Evolutionary conservation across 140 eudicot genomes (phyloP).

Genomic region (Anethum foeniculum): DNA sequence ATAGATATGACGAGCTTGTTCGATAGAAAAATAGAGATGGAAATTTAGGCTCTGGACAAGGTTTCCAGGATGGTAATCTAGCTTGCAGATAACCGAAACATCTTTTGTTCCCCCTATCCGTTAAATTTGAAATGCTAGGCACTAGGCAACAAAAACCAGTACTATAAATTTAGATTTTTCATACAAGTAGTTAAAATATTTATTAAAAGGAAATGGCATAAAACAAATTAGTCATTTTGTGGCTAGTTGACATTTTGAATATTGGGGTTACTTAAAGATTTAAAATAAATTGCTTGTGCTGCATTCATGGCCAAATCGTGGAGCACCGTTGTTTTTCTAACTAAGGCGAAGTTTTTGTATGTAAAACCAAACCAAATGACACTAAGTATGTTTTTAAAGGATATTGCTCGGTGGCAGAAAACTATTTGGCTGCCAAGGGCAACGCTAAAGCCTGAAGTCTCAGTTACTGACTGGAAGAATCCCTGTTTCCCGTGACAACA

Average conservation of each 20-base stretch:
- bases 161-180: not conserved
- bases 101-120: too few species aligned
- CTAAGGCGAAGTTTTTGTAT: not conserved
- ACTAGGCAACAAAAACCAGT: too few species aligned
- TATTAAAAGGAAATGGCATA: too few species aligned
- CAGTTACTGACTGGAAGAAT: not conserved
- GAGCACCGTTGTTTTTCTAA: not conserved
- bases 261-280: not conserved
- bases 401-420: not conserved
- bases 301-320: not conserved
- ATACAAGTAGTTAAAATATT: not conserved
- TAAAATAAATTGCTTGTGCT: too few species aligned
- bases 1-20: not conserved
- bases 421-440: not conserved
- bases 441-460: not conserved
- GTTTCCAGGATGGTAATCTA: too few species aligned
- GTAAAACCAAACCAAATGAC: not conserved
- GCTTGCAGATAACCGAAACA: too few species aligned
- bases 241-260: not conserved
- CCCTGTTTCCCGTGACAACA: too few species aligned
- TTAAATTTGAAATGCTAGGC: too few species aligned
- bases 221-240: not conserved
- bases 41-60: not conserved
- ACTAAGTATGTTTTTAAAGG: not conserved
- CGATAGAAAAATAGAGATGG: not conserved